Conservation (phyloP, 2,329 filamentous ascomycete genomes). For the Calonectria leucothoes region DNA sequence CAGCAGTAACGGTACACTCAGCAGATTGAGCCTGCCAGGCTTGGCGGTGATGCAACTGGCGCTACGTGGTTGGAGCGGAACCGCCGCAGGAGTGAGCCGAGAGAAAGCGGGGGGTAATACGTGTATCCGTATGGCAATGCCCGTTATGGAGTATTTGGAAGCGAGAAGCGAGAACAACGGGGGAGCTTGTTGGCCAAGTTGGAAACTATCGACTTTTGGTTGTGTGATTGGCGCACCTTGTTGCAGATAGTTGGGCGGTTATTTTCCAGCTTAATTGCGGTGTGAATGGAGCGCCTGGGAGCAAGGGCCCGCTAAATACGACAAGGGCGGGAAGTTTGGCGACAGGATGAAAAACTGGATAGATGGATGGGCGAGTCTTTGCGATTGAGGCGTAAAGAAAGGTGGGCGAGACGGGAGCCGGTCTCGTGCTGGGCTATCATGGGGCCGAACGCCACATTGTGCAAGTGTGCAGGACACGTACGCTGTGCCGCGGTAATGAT, state of each 20-base stretch:
- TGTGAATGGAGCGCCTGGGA: slow-evolving; percentile 1
- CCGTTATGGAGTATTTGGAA: background rate
- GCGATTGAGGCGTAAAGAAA: background rate
- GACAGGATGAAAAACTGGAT: background rate
- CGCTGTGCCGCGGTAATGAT: background rate
- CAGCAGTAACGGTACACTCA: background rate
- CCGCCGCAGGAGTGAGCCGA: background rate
- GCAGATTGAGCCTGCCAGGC: background rate
- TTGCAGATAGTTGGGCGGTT: slow-evolving; percentile 3
- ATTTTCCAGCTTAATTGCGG: slow-evolving; percentile 12
- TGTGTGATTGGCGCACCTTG: background rate
- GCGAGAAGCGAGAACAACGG: background rate
- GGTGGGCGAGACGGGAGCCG: background rate
- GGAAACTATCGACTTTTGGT: background rate
- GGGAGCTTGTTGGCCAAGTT: background rate
- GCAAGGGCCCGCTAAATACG: background rate
- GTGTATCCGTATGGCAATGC: slow-evolving; percentile 1
- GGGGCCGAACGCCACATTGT: background rate
- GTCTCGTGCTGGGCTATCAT: background rate
- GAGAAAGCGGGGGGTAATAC: background rate
- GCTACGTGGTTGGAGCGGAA: slow-evolving; percentile 10
- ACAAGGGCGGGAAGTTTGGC: background rate
- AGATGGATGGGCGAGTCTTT: background rate
- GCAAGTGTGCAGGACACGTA: background rate
- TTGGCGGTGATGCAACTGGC: slow-evolving; percentile 6